Conservation (phyloP, 2,329 filamentous ascomycete genomes). For the Leptographium procerum region DNA sequence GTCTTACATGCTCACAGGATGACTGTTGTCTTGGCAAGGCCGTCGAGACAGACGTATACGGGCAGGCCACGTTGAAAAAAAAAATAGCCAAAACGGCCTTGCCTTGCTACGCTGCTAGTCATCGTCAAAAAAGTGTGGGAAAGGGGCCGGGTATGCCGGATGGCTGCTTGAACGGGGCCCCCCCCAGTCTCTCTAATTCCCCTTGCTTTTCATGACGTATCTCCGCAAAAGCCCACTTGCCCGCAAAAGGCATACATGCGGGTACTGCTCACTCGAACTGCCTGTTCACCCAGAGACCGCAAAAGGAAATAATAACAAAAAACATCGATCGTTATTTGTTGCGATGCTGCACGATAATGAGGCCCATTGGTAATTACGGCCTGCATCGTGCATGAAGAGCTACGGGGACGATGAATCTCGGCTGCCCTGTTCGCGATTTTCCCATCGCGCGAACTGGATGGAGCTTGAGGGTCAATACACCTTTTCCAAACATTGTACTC, state of each 20-base stretch:
- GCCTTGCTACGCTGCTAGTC: neutral
- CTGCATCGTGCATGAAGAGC: neutral
- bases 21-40: neutral
- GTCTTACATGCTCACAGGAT: neutral
- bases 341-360: neutral
- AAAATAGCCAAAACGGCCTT: neutral
- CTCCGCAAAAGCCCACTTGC: neutral
- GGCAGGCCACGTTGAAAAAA: neutral
- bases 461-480: neutral
- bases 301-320: neutral
- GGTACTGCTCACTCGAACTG: neutral
- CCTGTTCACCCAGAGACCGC: neutral
- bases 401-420: no score
- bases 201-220: constrained; percentile 1
- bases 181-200: neutral
- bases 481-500: no score
- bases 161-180: neutral
- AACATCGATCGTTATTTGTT: neutral
- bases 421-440: neutral
- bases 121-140: neutral
- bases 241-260: neutral
- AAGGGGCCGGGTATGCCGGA: neutral
- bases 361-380: neutral
- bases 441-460: neutral
- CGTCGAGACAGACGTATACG: neutral